phyloP scores from a whole-genome alignment of 225 moss, liverwort and hornwort genomes.

The Ulota crispa region DNA sequence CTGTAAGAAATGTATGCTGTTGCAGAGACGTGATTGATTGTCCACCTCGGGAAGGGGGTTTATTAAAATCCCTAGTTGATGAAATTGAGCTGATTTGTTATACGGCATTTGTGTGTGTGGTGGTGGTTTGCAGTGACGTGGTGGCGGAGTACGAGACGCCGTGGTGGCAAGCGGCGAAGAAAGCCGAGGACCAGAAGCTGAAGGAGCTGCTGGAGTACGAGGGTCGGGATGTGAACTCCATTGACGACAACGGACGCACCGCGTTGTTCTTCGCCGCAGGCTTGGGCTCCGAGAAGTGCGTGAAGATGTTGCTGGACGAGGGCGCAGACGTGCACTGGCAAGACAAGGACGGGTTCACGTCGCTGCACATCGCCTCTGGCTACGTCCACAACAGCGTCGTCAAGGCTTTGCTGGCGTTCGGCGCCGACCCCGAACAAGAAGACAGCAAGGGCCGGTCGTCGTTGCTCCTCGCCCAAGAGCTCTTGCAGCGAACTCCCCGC shows the following conservation, averaged over 20 bases:
- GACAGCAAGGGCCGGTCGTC: conserved; percentile 83
- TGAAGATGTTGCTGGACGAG: conserved; percentile 66
- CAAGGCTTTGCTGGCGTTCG: conserved; percentile 66
- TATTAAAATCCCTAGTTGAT: neutral
- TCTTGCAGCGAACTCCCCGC: conserved; percentile 70
- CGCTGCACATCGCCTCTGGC: conserved; percentile 90
- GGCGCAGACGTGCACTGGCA: conserved; percentile 91
- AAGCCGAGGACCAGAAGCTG: conserved; percentile 70
- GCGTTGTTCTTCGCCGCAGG: conserved; percentile 86
- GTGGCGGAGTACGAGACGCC: conserved; percentile 77
- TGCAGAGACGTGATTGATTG: too few species aligned
- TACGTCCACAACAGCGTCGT: conserved; percentile 89
- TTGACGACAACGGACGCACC: conserved; percentile 80
- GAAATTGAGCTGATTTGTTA: neutral
- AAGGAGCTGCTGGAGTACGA: conserved; percentile 65
- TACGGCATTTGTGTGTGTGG: neutral
- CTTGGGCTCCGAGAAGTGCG: conserved; percentile 73
- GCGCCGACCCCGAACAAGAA: conserved; percentile 90
- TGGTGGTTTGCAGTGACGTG: conserved; percentile 49
- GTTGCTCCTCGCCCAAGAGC: conserved; percentile 81
- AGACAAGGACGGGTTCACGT: conserved; percentile 83
- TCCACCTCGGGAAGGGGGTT: neutral
- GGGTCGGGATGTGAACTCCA: conserved; percentile 80
- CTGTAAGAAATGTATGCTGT: too few species aligned
- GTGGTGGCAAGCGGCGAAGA: conserved; percentile 92